Evolutionary conservation across 2,329 filamentous ascomycete species (phyloP), one percentile per base, ranked within the genome.

Genomic region (Seiridium unicorne): DNA sequence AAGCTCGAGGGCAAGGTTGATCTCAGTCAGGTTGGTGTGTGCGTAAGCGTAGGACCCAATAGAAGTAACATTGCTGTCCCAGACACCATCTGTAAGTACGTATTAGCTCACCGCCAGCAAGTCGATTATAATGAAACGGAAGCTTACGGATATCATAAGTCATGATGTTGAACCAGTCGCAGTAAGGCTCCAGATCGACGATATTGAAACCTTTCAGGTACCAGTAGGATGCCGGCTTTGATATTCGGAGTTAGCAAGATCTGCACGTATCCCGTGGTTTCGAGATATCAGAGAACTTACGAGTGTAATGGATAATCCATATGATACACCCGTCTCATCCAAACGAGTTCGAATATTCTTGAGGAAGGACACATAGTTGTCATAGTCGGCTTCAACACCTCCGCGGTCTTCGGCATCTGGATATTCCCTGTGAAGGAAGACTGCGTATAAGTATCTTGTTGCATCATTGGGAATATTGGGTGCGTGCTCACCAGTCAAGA

Each of bases 81-180:
- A 74, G 11, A 62, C 60, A 3, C 69, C 68, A 57, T 64, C 18
- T 26, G 18, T 26, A 26, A 26, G 18, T 26, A 26, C 18, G 18
- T 26, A 26, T 26, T 26, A 26, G 18, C 18, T 26, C 18, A 26
- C 18, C 18, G 18, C 18, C 18, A 26, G 18, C 18, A 26, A 26
- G 18, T 26, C 18, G 18, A 26, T 26, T 26, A 26, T 26, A 26
- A 26, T 26, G 18, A 26, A 26, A 26, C 18, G 18, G 2, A 26
- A 26, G 18, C 18, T 26, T 26, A 26, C 18, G 69, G 3, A 69
- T n/a, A 60, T 82, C 77, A 60, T 81, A 81, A 0, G 71, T 70
- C 70, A 81, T 77, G 13, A 81, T 38, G 59, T 79, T 81, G 62
- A 79, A 73, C 63, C 68, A 79, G 59, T 80, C 73, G 5, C 77